Conservation (phyloP, 106 monocot species). For the Dactylorhiza incarnata region DNA sequence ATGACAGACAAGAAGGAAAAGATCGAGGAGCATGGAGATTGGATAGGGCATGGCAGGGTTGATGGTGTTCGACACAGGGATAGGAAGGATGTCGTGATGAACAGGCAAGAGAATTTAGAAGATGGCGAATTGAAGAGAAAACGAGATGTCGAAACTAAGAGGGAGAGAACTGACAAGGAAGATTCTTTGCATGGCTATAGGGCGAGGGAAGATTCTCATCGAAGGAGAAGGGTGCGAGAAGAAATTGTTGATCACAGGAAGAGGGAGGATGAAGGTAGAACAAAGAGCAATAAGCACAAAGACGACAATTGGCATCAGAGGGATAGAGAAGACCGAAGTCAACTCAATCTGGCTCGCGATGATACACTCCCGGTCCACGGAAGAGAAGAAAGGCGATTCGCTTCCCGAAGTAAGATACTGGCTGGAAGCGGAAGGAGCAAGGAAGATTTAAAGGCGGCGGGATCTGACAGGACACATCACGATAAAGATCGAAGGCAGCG, state of each 20-base stretch:
- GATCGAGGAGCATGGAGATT: conserved; percentile 48
- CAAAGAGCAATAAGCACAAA: conserved; percentile 51
- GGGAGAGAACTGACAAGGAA: conserved; percentile 49
- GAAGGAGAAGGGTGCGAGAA: conserved; percentile 44
- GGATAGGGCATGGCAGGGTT: conserved; percentile 43
- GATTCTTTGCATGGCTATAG: conserved; percentile 38
- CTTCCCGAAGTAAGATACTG: conserved; percentile 22
- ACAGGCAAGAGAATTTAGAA: conserved; percentile 32
- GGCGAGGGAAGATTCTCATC: conserved; percentile 34
- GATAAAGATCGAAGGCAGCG: conserved; percentile 27
- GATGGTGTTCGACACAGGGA: conserved; percentile 34
- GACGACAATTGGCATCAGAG: conserved; percentile 57
- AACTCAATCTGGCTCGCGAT: conserved; percentile 52
- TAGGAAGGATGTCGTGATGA: conserved; percentile 37
- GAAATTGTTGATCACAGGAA: conserved; percentile 41
- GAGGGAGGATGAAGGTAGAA: conserved; percentile 41
- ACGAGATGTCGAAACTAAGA: conserved; percentile 64
- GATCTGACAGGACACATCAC: conserved; percentile 36
- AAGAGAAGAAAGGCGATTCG: conserved; percentile 51
- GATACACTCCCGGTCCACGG: conserved; percentile 27
- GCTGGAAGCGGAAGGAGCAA: conserved; percentile 38
- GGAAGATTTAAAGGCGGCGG: conserved; percentile 30
- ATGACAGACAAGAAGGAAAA: conserved; percentile 40
- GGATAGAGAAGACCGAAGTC: conserved; percentile 68
- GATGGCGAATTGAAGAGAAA: conserved; percentile 44